Percentiles rank a stretch among this genome's conserved stretches.
Evolutionary conservation across 192 early-diverging fungal genomes (phyloP).

Genomic region (Diversispora eburnea): DNA sequence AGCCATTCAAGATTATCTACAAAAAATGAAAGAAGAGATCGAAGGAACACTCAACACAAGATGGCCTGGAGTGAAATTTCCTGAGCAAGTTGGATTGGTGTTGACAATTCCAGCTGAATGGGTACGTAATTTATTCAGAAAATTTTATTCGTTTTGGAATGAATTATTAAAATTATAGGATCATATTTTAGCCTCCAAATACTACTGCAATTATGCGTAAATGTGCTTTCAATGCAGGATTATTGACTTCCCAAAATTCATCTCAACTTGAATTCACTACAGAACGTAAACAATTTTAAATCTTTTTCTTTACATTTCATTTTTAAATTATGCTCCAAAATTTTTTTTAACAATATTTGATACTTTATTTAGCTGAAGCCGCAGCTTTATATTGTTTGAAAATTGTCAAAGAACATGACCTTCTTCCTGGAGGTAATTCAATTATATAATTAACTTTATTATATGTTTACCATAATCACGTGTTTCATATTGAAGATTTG

Average conservation of each 20-base stretch:
- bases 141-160: not conserved
- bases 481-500: not conserved
- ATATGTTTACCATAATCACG: not conserved
- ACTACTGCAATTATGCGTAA: slow-evolving; percentile 5
- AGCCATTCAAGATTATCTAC: slow-evolving; percentile 21
- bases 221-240: slow-evolving; percentile 8
- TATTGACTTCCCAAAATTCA: not conserved
- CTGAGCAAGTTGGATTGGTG: slow-evolving; percentile 1
- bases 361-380: slow-evolving; percentile 5
- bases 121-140: not conserved
- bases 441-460: too few species aligned
- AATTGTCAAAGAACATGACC: not conserved
- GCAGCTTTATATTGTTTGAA: slow-evolving; percentile 18
- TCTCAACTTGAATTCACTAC: slow-evolving; percentile 12
- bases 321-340: not conserved
- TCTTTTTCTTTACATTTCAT: not conserved
- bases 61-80: not conserved
- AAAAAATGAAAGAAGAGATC: not conserved
- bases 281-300: not conserved
- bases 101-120: slow-evolving; percentile 15
- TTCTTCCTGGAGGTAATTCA: slow-evolving; percentile 12
- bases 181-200: not conserved
- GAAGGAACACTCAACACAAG: not conserved
- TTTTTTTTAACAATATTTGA: not conserved
- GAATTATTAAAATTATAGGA: not conserved